phyloP scores from a whole-genome alignment of 257 asterid species.

The Agastache rugosa region DNA sequence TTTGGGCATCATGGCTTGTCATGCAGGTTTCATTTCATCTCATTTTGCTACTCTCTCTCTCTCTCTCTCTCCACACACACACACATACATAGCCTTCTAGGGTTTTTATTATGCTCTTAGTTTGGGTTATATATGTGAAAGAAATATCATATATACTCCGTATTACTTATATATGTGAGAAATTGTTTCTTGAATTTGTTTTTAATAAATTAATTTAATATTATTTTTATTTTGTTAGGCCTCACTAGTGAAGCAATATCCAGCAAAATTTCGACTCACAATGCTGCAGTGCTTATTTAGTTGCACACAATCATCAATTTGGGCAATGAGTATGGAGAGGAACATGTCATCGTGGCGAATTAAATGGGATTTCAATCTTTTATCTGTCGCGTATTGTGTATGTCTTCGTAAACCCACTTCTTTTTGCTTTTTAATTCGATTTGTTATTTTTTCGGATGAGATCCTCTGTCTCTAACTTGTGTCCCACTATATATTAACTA shows the following conservation, averaged over 20 bases:
- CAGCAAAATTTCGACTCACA: slow-evolving; percentile 59
- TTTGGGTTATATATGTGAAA: neutral
- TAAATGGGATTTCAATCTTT: slow-evolving; percentile 64
- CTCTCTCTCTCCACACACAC: too few species aligned
- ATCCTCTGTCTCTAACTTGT: too few species aligned
- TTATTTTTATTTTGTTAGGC: slow-evolving; percentile 40
- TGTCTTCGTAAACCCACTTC: slow-evolving; percentile 29
- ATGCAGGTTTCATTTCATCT: slow-evolving; percentile 49
- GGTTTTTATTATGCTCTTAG: neutral
- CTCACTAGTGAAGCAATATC: slow-evolving; percentile 56
- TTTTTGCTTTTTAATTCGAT: too few species aligned
- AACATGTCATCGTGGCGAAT: slow-evolving; percentile 61
- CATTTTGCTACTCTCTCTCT: too few species aligned
- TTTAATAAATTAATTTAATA: too few species aligned
- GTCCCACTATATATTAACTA: too few species aligned
- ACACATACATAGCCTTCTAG: too few species aligned
- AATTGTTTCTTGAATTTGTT: too few species aligned
- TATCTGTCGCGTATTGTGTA: slow-evolving; percentile 74
- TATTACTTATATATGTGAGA: too few species aligned
- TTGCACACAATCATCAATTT: slow-evolving; percentile 61
- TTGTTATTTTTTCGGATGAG: too few species aligned
- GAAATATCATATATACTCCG: too few species aligned
- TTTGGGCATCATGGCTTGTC: slow-evolving; percentile 71
- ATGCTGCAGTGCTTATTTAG: slow-evolving; percentile 68
- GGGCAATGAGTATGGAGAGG: slow-evolving; percentile 63